A percentile compares a stretch with the other conserved stretches of the same genome.
These are phyloP conservation scores for Pseudogymnoascus sp. DNA, from an alignment of 2,329 filamentous ascomycete genomes.

Conservation along the genomic window DNA sequence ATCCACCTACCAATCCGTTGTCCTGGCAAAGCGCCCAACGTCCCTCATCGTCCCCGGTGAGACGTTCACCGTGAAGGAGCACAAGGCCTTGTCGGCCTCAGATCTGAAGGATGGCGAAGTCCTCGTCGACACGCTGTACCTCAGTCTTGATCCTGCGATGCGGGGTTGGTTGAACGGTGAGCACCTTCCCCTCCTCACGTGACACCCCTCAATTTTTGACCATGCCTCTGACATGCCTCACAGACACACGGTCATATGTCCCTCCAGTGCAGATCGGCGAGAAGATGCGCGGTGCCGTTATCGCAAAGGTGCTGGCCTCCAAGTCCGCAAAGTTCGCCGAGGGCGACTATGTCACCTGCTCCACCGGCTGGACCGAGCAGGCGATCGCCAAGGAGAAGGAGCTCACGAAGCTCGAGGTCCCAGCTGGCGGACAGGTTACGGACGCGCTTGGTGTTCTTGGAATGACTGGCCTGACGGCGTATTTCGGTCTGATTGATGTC, in stretches of 20 bases:
- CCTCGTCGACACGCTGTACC: slow-evolving; percentile 53
- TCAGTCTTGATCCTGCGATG: slow-evolving; percentile 71
- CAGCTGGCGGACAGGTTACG: slow-evolving; percentile 39
- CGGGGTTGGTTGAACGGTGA: slow-evolving; percentile 60
- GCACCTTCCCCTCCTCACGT: slow-evolving; percentile 18
- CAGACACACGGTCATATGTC: slow-evolving; percentile 52
- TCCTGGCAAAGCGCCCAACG: slow-evolving; percentile 57
- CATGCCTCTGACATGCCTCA: not conserved
- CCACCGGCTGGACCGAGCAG: slow-evolving; percentile 60
- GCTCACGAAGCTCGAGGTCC: slow-evolving; percentile 36
- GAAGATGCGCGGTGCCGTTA: slow-evolving; percentile 57
- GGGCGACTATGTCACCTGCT: slow-evolving; percentile 51
- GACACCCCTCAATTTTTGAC: slow-evolving; percentile 1
- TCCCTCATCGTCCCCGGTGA: slow-evolving; percentile 54
- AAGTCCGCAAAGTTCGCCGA: slow-evolving; percentile 47
- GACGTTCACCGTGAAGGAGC: slow-evolving; percentile 52
- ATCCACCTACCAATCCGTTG: slow-evolving; percentile 34
- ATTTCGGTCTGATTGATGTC: slow-evolving; percentile 65
- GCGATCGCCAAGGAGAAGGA: slow-evolving; percentile 49
- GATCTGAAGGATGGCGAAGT: slow-evolving; percentile 58
- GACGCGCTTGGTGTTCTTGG: slow-evolving; percentile 56
- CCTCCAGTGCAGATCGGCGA: slow-evolving; percentile 62
- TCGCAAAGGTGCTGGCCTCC: slow-evolving; percentile 55
- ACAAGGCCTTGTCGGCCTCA: slow-evolving; percentile 37
- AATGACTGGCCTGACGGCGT: slow-evolving; percentile 51